These are phyloP conservation scores for Fusarium decemcellulare DNA, from an alignment of 2,329 filamentous ascomycete genomes.

Conservation along the genomic window DNA sequence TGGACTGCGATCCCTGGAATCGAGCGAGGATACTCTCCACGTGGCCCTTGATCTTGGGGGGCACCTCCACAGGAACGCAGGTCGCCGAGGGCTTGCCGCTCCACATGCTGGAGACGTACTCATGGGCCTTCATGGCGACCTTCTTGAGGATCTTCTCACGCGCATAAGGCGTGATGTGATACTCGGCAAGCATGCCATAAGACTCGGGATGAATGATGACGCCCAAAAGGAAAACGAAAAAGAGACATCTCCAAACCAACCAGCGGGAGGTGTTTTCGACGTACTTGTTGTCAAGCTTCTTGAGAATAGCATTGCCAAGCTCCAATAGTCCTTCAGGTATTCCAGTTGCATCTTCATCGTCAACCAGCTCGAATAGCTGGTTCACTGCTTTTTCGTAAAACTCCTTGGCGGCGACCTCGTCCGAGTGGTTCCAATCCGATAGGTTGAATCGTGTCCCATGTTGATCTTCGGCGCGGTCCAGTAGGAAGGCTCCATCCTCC, in stretches of 20 bases:
- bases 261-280: slow-evolving; percentile 84
- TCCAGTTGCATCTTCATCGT: slow-evolving; percentile 86
- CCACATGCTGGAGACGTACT: slow-evolving; percentile 85
- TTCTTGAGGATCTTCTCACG: slow-evolving; percentile 86
- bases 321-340: slow-evolving; percentile 89
- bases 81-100: slow-evolving; percentile 75
- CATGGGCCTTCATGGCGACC: slow-evolving; percentile 84
- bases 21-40: slow-evolving; percentile 80
- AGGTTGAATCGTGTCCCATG: slow-evolving; percentile 79
- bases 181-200: slow-evolving; percentile 83
- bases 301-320: slow-evolving; percentile 86
- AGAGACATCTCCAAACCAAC: slow-evolving; percentile 92
- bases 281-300: slow-evolving; percentile 79
- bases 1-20: slow-evolving; percentile 69
- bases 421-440: slow-evolving; percentile 81
- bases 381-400: slow-evolving; percentile 89
- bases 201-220: slow-evolving; percentile 92
- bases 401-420: slow-evolving; percentile 85
- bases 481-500: slow-evolving; percentile 90
- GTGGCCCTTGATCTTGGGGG: slow-evolving; percentile 74
- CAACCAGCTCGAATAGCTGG: slow-evolving; percentile 87
- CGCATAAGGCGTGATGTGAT: slow-evolving; percentile 92
- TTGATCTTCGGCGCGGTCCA: slow-evolving; percentile 88
- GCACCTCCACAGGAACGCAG: slow-evolving; percentile 60
- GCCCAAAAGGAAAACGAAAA: slow-evolving; percentile 87